phyloP scores from a whole-genome alignment of 345 rosid species.

The Moringa oleifera region DNA sequence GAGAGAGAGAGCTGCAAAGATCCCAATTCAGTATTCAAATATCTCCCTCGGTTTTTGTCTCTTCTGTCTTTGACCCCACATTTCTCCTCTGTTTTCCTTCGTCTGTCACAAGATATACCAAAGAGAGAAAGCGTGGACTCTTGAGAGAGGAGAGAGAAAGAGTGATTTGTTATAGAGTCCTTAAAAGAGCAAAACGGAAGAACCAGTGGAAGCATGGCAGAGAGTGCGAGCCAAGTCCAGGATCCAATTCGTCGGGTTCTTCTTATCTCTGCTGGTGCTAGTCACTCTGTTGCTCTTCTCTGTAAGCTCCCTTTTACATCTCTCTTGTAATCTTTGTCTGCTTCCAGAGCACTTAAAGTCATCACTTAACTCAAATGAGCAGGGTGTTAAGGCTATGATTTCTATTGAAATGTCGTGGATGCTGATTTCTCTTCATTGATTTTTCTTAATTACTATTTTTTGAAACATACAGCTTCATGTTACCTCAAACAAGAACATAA shows the following conservation, averaged over 20 bases:
- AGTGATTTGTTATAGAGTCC: neutral
- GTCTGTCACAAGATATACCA: neutral
- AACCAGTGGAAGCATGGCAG: conserved; percentile 44
- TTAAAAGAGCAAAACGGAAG: neutral
- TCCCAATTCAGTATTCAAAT: no score
- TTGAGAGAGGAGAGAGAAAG: neutral
- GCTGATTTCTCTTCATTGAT: no score
- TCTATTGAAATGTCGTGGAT: no score
- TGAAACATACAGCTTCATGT: no score
- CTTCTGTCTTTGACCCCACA: conserved; percentile 20
- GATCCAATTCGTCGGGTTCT: conserved; percentile 55
- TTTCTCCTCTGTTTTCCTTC: conserved; percentile 7
- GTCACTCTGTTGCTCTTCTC: conserved; percentile 91
- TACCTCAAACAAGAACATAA: no score
- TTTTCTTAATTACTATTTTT: no score
- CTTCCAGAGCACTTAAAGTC: no score
- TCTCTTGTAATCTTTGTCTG: neutral
- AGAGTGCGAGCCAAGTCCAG: conserved; percentile 28
- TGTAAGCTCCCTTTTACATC: conserved; percentile 34
- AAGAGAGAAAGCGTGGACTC: no score
- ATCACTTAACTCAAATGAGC: no score
- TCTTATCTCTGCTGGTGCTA: conserved; percentile 93
- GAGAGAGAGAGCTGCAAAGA: no score
- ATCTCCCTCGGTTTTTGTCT: conserved; percentile 8
- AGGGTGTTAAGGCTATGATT: no score